Base-by-base conservation (phyloP, 805 yeast species). In the Candida silvicultrix region DNA sequence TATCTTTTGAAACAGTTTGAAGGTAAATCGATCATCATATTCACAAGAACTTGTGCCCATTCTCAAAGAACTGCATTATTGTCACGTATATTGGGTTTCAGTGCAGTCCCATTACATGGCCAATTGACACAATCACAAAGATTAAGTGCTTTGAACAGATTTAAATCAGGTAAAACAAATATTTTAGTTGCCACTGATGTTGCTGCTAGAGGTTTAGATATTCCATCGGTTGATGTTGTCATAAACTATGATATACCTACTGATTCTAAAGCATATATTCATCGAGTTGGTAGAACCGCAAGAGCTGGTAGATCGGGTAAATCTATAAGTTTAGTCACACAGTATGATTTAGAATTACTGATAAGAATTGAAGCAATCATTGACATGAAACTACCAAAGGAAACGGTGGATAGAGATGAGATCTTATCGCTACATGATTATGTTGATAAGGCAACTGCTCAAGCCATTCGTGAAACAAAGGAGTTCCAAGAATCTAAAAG, bases 221-320 rank as follows among this genome's bases (percentile, higher is more conserved):
- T 85, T 45, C 92, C 95, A 12, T 70, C 80, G 20, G 94, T 85
- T 42, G 92, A 84, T 59, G 66, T 84, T 48, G 94, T 85, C 35
- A 70, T 85, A 40, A 85, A 85, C 61, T 85, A 81, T 55, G 94
- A 85, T 61, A 80, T 85, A 44, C 94, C 95, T 23, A 82, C 88
- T 20, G 94, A 85, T 60, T 85, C 92, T 5, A 87, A 85, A 63
- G 87, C 89, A 11, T 85, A 83, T 58, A 82, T 85, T 54, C 95
- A 85, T 63, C 73, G 96, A 66, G 97, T 90, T 31, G 97, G 97
- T 47, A 83, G 97, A 71, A 89, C 97, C 31, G 97, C 97, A 2
- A 83, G 97, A 65, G 95, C 96, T 1, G 96, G 96, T 18, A 77
- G 89, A 55, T 80, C 92, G 0, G 96, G 96, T 42, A 85, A 83